Percentiles rank a stretch among this genome's conserved stretches.
Evolutionary conservation across 2,329 filamentous ascomycete species (phyloP).

Genomic region (Monosporascus sp.): DNA sequence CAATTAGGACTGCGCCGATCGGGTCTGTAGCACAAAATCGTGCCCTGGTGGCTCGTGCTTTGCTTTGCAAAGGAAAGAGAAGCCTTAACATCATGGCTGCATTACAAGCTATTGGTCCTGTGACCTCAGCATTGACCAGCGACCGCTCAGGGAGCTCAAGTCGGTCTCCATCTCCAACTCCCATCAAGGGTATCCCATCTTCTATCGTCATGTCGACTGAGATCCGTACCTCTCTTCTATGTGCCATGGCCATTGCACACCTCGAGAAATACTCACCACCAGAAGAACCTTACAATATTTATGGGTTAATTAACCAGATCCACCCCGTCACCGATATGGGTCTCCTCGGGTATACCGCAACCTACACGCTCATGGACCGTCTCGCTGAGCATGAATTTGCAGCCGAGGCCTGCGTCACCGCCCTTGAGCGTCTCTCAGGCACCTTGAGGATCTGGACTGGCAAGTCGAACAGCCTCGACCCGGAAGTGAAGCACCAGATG

Average conservation of each 20-base stretch:
- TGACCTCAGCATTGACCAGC: conserved; percentile 29
- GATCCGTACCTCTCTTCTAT: conserved; percentile 52
- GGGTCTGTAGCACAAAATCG: conserved; percentile 67
- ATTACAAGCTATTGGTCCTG: conserved; percentile 45
- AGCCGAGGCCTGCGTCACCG: conserved; percentile 40
- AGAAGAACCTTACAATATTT: conserved; percentile 40
- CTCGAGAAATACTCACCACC: conserved; percentile 41
- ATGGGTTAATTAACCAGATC: conserved; percentile 45
- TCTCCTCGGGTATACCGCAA: conserved; percentile 55
- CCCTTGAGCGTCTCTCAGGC: conserved; percentile 54
- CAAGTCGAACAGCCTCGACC: conserved; percentile 46
- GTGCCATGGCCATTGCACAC: conserved; percentile 57
- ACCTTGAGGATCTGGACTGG: conserved; percentile 57
- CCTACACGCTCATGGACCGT: conserved; percentile 53
- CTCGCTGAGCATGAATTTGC: conserved; percentile 44
- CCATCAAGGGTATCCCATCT: conserved; percentile 43
- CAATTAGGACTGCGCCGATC: conserved; percentile 69
- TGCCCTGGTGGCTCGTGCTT: conserved; percentile 54
- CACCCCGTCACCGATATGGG: conserved; percentile 40
- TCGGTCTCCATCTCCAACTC: conserved; percentile 21
- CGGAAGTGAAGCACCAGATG: conserved; percentile 46
- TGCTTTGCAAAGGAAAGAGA: conserved; percentile 50
- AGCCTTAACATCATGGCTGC: conserved; percentile 53
- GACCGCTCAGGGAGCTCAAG: conserved; percentile 12
- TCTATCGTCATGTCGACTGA: conserved; percentile 43